These are phyloP conservation scores for Diaporthe sp. DNA, from an alignment of 2,329 filamentous ascomycete species.

Conservation along the genomic window DNA sequence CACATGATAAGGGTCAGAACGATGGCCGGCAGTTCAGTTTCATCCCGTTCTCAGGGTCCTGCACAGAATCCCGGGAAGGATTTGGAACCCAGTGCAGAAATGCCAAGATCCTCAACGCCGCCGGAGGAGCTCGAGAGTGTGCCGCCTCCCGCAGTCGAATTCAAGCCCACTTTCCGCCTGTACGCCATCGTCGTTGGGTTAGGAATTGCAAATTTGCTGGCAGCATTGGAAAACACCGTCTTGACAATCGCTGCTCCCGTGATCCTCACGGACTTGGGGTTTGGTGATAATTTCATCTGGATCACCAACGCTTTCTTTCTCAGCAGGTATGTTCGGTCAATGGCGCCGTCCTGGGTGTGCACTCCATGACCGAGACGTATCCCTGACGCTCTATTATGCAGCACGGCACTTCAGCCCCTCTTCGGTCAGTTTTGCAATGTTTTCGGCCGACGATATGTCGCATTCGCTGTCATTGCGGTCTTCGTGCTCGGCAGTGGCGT, in stretches of 20 bases:
- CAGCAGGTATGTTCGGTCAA: background rate
- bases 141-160: no score
- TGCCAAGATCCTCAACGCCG: no score
- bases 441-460: background rate
- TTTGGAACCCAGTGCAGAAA: no score
- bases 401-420: slow-evolving; percentile 58
- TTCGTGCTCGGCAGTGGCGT: slow-evolving; percentile 66
- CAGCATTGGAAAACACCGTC: slow-evolving; percentile 46
- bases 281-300: slow-evolving; percentile 45
- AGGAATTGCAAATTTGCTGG: slow-evolving; percentile 41
- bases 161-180: no score
- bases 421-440: slow-evolving; percentile 57
- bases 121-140: no score
- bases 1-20: no score
- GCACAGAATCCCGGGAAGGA: no score
- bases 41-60: no score
- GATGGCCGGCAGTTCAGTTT: no score
- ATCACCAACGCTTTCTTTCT: slow-evolving; percentile 46
- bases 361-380: no score
- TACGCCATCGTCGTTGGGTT: slow-evolving; percentile 42
- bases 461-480: slow-evolving; percentile 49
- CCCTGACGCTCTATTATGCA: background rate
- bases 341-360: no score
- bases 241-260: slow-evolving; percentile 45
- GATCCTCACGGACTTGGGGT: slow-evolving; percentile 43